Percentiles rank a stretch among this genome's conserved stretches.
These are phyloP conservation scores for Pseudocercospora cruenta DNA, from an alignment of 2,329 filamentous ascomycete species.

Conservation along the genomic window DNA sequence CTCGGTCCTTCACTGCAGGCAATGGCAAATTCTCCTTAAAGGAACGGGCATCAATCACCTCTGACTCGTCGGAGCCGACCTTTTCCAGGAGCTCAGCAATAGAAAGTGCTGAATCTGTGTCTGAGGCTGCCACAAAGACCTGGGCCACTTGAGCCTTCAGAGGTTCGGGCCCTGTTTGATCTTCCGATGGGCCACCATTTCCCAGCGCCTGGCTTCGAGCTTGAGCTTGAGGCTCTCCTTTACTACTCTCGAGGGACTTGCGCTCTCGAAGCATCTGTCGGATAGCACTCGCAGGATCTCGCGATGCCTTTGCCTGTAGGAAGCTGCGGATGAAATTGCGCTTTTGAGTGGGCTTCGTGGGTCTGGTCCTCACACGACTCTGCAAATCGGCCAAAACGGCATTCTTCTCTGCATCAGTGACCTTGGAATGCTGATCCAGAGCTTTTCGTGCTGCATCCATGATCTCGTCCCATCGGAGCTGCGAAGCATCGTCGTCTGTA, in stretches of 20 bases:
- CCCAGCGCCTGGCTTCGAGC: too few relatives aligned
- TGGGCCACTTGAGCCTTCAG: neutral
- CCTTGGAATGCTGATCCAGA: neutral
- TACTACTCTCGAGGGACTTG: neutral
- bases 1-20: neutral
- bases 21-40: neutral
- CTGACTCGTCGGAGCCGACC: neutral
- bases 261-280: neutral
- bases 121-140: neutral
- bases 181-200: too few relatives aligned
- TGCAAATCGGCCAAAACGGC: constrained; percentile 10
- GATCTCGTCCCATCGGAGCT: constrained; percentile 7
- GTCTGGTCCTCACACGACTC: neutral
- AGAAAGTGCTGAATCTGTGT: neutral
- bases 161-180: too few relatives aligned
- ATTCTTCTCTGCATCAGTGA: constrained; percentile 8
- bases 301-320: neutral
- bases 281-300: neutral
- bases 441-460: constrained; percentile 12
- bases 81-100: neutral
- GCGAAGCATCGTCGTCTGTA: neutral
- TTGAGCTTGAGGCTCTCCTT: too few relatives aligned
- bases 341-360: neutral
- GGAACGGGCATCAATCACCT: neutral
- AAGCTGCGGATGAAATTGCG: neutral